These are phyloP conservation scores for Stachybotrys chartarum DNA, from an alignment of 2,329 filamentous ascomycete genomes.

Conservation along the genomic window DNA sequence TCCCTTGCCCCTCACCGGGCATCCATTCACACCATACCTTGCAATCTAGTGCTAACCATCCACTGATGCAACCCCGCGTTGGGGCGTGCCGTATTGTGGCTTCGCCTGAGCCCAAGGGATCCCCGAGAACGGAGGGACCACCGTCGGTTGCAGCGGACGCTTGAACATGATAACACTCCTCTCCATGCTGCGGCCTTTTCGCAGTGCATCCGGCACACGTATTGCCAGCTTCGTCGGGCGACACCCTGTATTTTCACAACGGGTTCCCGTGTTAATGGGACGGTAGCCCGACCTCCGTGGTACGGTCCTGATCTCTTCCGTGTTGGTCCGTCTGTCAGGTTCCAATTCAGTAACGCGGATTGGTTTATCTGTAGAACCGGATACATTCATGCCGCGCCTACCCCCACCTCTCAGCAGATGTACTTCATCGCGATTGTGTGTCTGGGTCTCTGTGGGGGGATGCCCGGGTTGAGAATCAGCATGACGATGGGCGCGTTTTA, in stretches of 20 bases:
- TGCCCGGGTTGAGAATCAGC: neutral
- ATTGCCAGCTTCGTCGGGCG: neutral
- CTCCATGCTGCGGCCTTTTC: neutral
- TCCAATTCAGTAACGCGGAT: neutral
- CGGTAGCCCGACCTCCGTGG: neutral
- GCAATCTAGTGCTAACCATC: constrained; percentile 7
- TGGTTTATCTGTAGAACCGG: neutral
- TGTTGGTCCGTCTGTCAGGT: neutral
- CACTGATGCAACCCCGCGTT: constrained; percentile 20
- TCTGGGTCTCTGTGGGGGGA: neutral
- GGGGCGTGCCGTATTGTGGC: constrained; percentile 15
- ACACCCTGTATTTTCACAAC: neutral
- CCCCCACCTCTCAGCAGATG: neutral
- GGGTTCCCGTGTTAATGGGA: neutral
- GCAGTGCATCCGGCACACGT: neutral
- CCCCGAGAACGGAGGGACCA: neutral
- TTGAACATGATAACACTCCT: neutral
- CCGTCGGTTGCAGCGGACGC: neutral
- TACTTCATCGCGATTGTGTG: neutral
- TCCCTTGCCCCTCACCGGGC: neutral
- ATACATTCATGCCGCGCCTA: neutral
- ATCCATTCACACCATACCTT: neutral
- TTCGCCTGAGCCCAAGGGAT: constrained; percentile 4
- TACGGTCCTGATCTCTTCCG: neutral
- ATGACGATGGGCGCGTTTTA: neutral